phyloP scores from a whole-genome alignment of 352 stramenopile genomes.

The Phytophthora sansomeana region DNA sequence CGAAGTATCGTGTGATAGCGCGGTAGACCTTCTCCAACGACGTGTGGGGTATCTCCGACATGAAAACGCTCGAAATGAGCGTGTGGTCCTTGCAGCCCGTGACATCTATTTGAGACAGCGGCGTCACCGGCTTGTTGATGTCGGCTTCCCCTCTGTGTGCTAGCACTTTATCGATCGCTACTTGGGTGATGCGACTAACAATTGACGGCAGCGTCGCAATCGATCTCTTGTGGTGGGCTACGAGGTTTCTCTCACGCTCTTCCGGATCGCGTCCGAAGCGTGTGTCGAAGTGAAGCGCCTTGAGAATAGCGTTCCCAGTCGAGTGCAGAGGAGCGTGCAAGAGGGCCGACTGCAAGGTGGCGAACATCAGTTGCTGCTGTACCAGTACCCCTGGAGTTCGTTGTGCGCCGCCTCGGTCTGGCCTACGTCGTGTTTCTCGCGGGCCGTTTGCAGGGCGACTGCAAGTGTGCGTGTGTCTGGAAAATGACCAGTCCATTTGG shows the following conservation, averaged over 20 bases:
- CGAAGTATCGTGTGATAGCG: slow-evolving; percentile 29
- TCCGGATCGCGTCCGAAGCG: slow-evolving; percentile 18
- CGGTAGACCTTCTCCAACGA: slow-evolving; percentile 41
- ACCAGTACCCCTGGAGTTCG: slow-evolving; percentile 35
- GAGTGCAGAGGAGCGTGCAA: slow-evolving; percentile 38
- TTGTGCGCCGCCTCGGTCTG: slow-evolving; percentile 23
- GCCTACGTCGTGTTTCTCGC: slow-evolving; percentile 26
- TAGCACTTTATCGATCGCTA: slow-evolving; percentile 25
- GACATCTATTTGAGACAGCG: slow-evolving; percentile 43
- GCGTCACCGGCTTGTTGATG: slow-evolving; percentile 8
- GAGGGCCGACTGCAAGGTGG: slow-evolving; percentile 39
- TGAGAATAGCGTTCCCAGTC: slow-evolving; percentile 23
- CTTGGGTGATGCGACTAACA: slow-evolving; percentile 28
- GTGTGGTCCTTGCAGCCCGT: slow-evolving; percentile 40
- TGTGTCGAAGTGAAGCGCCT: slow-evolving; percentile 40
- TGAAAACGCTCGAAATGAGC: slow-evolving; percentile 45
- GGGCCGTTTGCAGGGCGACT: slow-evolving; percentile 26
- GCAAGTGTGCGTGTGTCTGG: slow-evolving; percentile 27
- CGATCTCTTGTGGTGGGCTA: slow-evolving; percentile 30
- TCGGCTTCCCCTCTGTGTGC: slow-evolving; percentile 12
- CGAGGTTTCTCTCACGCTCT: slow-evolving; percentile 21
- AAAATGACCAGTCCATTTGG: slow-evolving; percentile 32
- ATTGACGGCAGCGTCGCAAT: slow-evolving; percentile 26
- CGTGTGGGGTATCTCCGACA: slow-evolving; percentile 42
- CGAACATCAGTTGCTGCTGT: slow-evolving; percentile 47